Conservation (phyloP, 345 rosid species). For the Dovyalis caffra region DNA sequence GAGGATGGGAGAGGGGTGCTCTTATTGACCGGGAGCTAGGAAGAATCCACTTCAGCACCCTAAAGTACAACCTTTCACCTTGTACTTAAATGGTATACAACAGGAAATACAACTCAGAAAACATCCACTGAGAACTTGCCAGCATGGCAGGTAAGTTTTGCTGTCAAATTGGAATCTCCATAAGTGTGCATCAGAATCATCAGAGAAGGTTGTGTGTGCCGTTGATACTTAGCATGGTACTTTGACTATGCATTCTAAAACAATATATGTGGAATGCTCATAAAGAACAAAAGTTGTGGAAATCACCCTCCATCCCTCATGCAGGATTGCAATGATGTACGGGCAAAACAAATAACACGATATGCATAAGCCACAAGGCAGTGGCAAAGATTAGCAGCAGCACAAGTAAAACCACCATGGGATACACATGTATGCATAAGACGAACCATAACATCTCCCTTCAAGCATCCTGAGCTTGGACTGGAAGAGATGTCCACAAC, state of each 20-base stretch:
- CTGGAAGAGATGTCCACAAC: not conserved
- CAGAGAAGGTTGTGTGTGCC: not conserved
- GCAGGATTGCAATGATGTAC: not conserved
- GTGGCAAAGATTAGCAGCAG: not conserved
- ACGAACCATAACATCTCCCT: not conserved
- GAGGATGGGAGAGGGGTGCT: not conserved
- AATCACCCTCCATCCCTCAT: not conserved
- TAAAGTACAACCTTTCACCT: not conserved
- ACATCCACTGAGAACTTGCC: not conserved
- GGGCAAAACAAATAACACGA: not conserved
- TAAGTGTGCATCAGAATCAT: not conserved
- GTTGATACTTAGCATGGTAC: not conserved
- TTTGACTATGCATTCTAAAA: not conserved
- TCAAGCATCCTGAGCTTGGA: not conserved
- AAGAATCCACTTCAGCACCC: not conserved
- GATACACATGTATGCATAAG: not conserved
- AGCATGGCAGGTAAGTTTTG: not conserved
- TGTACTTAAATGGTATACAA: not conserved
- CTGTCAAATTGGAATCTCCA: not conserved
- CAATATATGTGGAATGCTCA: not conserved
- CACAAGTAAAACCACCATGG: not conserved
- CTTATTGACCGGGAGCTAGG: not conserved
- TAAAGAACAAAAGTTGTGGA: not conserved
- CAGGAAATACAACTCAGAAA: not conserved
- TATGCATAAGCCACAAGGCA: not conserved